Base-by-base conservation (phyloP, 2,329 filamentous ascomycete species). In the Fusarium sp. region DNA sequence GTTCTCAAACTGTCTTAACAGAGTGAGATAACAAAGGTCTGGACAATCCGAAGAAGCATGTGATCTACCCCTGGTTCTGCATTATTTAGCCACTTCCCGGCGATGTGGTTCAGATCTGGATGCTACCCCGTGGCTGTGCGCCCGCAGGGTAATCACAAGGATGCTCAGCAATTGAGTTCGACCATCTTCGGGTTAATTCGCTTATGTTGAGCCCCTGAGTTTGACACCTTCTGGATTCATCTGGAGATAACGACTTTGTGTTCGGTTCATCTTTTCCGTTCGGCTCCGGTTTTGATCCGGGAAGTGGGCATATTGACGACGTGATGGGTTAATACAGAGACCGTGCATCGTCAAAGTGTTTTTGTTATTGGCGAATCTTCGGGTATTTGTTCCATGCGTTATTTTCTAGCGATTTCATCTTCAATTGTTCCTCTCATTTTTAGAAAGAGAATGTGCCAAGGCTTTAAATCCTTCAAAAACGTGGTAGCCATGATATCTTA, bases 21-120 rank as follows among this genome's bases (percentile, higher is more conserved):
- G 17, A 7, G 12, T 20, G 6, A 12, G 30, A 23, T 42, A 42
- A 23, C 7, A 11, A 20, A 18, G 18, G 30, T 30, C 30, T 30
- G 6, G 30, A 11, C 30, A 30, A 30, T 30, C 23, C 37, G 40
- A 37, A 38, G 33, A n/a, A 1, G 17, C 60, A 62, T 61, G 44
- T 61, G 44, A 37, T 63, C 15, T 15, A 23, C 38, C 46, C 45
- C 27, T 32, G 41, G 2, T 0, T 10, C 3, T 11, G 14, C 10
- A 33, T 42, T 26, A 59, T 42, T 26, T 18, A 62, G 32, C 20
- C 37, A 32, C 17, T 9, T 67, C 38, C 64, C 64, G 42, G 64
- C 33, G 32, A 55, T 56, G 33, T 46, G 63, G 64, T 56, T 67
- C 42, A 56, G 64, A 67, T 67, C 63, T 50, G 56, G 63, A 38